Base-by-base conservation (phyloP, 495 filamentous ascomycete species). In the Beverwykella pulmonaria region DNA sequence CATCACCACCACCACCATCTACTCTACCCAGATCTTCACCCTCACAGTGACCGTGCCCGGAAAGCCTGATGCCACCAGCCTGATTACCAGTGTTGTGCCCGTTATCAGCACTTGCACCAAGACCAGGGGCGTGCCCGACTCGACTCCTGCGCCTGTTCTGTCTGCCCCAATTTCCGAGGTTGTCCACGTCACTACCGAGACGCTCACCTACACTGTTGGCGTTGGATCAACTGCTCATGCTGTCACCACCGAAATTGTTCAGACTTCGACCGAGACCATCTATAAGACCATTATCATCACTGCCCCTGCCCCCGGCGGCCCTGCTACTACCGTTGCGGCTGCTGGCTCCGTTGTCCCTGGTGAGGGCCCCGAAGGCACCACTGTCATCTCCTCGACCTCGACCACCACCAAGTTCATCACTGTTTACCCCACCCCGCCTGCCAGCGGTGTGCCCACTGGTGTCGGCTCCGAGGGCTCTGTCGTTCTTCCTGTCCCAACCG, bases 241-340 rank as follows among this genome's bases (percentile, higher is more conserved):
- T 10, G 55, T 65, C 54, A 68, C 65, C 54, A 68, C 55, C 17
- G 56, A 67, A 30, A 60, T 71, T 55, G 50, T 59, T 48, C 12
- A 55, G 30, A 71, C 68, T 44, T 57, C 52, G 1, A 64, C 54
- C 20, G 56, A 65, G 59, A 67, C 63, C 47, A 41, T 67, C 25
- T 62, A 58, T 63, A 61, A 71, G 65, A 71, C 68, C 34, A 53
- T 71, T 53, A 59, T 63, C 59, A 22, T 63, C 34, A 71, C 68
- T 47, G 57, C 52, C 49, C 47, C 68, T 29, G 41, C 2, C 41
- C 19, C 25, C 12, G 25, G 50, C 2, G 14, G 36, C 20, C n/a
- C 32, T 32, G 20, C 57, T 48, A 12, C 29, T 27, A n/a, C 52
- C 22, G 27, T 26, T 41, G 23, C 5, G 2, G 29, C 36, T 34